Conservation (phyloP, 306 rosid genomes). For the Ziziphus jujuba region DNA sequence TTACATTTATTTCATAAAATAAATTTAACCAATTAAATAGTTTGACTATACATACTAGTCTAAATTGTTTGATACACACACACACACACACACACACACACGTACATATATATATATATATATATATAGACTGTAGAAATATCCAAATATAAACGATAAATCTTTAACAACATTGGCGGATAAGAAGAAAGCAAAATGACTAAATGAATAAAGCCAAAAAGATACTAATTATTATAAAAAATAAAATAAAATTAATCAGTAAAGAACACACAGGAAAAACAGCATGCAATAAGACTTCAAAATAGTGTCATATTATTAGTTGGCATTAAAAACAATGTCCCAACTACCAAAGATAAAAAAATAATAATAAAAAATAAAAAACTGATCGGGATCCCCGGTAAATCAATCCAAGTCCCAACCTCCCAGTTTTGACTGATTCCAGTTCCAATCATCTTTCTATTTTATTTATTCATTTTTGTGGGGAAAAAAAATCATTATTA, state of each 20-base stretch:
- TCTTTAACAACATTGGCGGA: conserved; percentile 14
- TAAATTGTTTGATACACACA: no score
- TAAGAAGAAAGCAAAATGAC: conserved; percentile 1
- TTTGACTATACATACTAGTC: not conserved
- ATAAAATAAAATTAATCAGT: not conserved
- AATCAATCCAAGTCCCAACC: not conserved
- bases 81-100: no score
- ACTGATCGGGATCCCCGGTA: no score
- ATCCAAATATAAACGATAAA: not conserved
- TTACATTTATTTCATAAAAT: conserved; percentile 1
- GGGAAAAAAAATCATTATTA: no score
- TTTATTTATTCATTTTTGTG: not conserved
- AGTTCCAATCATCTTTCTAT: not conserved
- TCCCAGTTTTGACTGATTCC: not conserved
- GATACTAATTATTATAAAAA: not conserved
- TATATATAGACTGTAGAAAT: no score
- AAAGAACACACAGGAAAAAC: conserved; percentile 3
- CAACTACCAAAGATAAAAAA: conserved; percentile 24
- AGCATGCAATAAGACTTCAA: not conserved
- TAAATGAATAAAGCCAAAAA: conserved; percentile 1
- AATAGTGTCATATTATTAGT: no score
- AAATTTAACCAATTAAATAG: not conserved
- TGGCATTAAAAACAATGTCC: conserved; percentile 7
- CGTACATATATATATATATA: no score
- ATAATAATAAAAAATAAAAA: no score